Base-by-base conservation (phyloP, 1,284 basidiomycete species). In the Melampsora americana region DNA sequence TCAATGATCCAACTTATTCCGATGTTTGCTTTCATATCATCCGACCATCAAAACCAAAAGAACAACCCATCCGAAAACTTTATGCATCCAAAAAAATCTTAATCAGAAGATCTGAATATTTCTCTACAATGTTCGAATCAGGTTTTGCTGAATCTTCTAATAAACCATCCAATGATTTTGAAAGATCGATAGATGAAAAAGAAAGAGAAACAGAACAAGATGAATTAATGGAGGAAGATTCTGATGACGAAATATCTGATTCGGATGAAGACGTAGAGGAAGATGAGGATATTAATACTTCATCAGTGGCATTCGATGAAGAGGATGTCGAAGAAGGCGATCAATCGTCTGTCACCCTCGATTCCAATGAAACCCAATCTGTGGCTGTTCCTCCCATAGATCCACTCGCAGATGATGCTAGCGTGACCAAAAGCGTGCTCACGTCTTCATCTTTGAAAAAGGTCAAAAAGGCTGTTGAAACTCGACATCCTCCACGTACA, bases 41-140 rank as follows among this genome's bases (percentile, higher is more conserved):
- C 44, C 79, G 78, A 1, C 53, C 35, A n/a, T 20, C 69, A 39
- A 6, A 62, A 56, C 30, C 68, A 53, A 28, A 68, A 71, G 5
- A 65, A 20, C 9, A 30, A 14, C 26, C 78, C 11, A 78, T 82
- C 61, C 79, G 79, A 39, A 77, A 79, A 67, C 78, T 84, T 26
- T 84, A 82, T 73, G 84, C 83, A 0, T 83, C 82, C 67, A 83
- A 82, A 67, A 84, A 84, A 77, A 81, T 84, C 50, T 79, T 84
- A 5, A 79, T 81, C 9, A 80, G 81, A 9, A 78, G 84, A 1
- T 81, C 81, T 76, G 82, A 84, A 64, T 84, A 84, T 77, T 83
- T 83, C 44, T 77, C 79, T 9, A 79, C 79, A 69, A 82, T 82
- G 80, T 82, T 82, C 61, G 80, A 79, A 23, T 78, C 80, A 56